Conservation (phyloP, 2,329 filamentous ascomycete species). For the Hypomyces perniciosus region DNA sequence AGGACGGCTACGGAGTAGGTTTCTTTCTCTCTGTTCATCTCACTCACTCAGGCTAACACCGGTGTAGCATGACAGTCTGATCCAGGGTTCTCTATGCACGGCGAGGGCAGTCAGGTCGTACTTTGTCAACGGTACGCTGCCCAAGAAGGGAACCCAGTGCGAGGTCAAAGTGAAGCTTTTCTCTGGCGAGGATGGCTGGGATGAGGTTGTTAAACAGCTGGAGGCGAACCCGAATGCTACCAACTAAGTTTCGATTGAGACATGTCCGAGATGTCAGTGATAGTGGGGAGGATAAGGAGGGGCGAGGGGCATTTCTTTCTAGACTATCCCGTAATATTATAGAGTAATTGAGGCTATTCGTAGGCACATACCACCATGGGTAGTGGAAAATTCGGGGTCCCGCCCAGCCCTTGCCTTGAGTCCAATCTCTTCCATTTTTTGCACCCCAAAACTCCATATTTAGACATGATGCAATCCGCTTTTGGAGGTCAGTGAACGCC, state of each 20-base stretch:
- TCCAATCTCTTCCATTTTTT: too few relatives aligned
- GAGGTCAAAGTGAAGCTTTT: constrained; percentile 11
- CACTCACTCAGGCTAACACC: neutral
- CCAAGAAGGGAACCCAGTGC: constrained; percentile 14
- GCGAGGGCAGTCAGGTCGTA: constrained; percentile 13
- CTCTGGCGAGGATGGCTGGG: constrained; percentile 14
- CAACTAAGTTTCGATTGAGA: neutral
- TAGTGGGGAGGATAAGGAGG: too few relatives aligned
- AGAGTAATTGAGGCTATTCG: too few relatives aligned
- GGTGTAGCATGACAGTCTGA: constrained; percentile 13
- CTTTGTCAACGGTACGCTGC: constrained; percentile 16
- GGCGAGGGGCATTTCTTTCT: too few relatives aligned
- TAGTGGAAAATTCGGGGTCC: too few relatives aligned
- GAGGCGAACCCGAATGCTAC: neutral
- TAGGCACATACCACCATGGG: too few relatives aligned
- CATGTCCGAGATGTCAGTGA: too few relatives aligned
- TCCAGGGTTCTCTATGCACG: constrained; percentile 16
- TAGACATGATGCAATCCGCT: too few relatives aligned
- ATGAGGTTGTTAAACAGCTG: constrained; percentile 9
- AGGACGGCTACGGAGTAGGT: constrained; percentile 33
- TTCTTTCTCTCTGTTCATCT: constrained; percentile 37
- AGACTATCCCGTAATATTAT: too few relatives aligned
- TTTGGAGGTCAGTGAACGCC: too few relatives aligned
- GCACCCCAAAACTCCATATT: too few relatives aligned
- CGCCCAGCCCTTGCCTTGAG: too few relatives aligned